Percentiles rank a stretch among this genome's conserved stretches.
These are phyloP conservation scores for Neurospora sp. DNA, from an alignment of 495 filamentous ascomycete genomes.

Conservation along the genomic window DNA sequence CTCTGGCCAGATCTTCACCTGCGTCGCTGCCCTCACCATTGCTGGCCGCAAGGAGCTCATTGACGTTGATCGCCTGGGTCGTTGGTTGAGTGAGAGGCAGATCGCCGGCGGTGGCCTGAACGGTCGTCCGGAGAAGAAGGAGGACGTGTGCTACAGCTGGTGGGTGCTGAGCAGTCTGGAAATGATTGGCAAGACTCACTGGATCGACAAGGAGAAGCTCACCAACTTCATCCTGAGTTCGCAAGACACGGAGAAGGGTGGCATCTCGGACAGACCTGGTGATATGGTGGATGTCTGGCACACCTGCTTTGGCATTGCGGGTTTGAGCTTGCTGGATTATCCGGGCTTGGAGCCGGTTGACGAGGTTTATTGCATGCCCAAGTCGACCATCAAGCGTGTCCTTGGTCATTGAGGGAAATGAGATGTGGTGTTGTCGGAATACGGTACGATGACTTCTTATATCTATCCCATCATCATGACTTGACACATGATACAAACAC, in stretches of 20 bases:
- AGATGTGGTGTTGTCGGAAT: neutral
- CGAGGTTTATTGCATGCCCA: conserved; percentile 81
- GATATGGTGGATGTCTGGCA: conserved; percentile 98
- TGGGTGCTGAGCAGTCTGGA: conserved; percentile 86
- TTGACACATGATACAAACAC: conserved; percentile 1
- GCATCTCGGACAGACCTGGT: conserved; percentile 81
- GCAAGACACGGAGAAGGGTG: conserved; percentile 78
- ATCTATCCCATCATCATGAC: neutral
- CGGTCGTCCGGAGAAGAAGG: conserved; percentile 87
- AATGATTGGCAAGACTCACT: conserved; percentile 80
- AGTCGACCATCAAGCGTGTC: conserved; percentile 47
- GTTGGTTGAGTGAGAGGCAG: conserved; percentile 91
- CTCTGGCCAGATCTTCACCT: conserved; percentile 88
- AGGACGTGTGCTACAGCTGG: conserved; percentile 98
- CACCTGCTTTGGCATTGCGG: conserved; percentile 80
- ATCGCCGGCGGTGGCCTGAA: conserved; percentile 81
- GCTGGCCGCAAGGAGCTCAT: conserved; percentile 75
- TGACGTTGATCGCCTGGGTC: conserved; percentile 67
- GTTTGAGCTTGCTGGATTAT: conserved; percentile 71
- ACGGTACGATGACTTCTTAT: neutral
- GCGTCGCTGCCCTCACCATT: conserved; percentile 80
- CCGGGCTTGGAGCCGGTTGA: conserved; percentile 73
- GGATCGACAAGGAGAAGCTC: conserved; percentile 79
- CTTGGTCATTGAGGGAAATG: conserved; percentile 25
- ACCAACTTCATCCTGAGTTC: conserved; percentile 71